Percentiles rank a stretch among this genome's conserved stretches.
Conservation (phyloP, 2,329 filamentous ascomycete genomes). For the Didymella segeticola region DNA sequence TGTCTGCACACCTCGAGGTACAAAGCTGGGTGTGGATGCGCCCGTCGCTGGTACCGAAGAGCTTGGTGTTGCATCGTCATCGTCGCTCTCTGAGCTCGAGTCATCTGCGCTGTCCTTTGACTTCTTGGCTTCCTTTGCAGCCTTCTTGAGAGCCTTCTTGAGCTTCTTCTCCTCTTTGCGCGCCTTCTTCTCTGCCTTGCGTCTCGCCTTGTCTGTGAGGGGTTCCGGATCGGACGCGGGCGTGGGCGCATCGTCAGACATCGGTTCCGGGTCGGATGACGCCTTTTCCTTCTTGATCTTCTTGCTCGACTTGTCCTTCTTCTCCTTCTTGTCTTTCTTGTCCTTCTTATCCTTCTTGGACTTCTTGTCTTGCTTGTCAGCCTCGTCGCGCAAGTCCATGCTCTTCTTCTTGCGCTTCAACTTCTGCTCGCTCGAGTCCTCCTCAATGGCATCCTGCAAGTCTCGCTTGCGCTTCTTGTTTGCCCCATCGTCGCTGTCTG, state of each 20-base stretch:
- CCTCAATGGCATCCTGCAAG: conserved; percentile 37
- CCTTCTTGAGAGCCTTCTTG: conserved; percentile 58
- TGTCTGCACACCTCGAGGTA: conserved; percentile 69
- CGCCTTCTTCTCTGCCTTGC: conserved; percentile 53
- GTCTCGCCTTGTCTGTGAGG: conserved; percentile 52
- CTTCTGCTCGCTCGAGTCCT: conserved; percentile 39
- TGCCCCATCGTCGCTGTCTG: conserved; percentile 39
- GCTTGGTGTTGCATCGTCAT: conserved; percentile 39
- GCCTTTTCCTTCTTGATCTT: conserved; percentile 37
- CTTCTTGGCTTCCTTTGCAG: conserved; percentile 51
- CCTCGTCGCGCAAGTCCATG: conserved; percentile 40
- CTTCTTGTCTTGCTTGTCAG: conserved; percentile 30
- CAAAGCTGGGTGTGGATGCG: conserved; percentile 55
- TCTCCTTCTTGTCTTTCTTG: conserved; percentile 44
- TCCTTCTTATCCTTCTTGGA: conserved; percentile 38
- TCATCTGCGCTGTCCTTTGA: conserved; percentile 32
- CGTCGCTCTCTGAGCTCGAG: conserved; percentile 36
- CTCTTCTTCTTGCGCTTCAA: conserved; percentile 50
- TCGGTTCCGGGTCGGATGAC: conserved; percentile 30
- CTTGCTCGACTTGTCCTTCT: conserved; percentile 31
- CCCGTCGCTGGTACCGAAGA: conserved; percentile 47
- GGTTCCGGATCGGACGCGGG: conserved; percentile 36
- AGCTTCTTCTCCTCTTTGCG: conserved; percentile 53
- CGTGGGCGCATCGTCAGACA: conserved; percentile 25
- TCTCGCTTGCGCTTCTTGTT: conserved; percentile 45